Evolutionary conservation across 1,139 yeast genomes (phyloP).

Genomic region (Geotrichum aggregatum): DNA sequence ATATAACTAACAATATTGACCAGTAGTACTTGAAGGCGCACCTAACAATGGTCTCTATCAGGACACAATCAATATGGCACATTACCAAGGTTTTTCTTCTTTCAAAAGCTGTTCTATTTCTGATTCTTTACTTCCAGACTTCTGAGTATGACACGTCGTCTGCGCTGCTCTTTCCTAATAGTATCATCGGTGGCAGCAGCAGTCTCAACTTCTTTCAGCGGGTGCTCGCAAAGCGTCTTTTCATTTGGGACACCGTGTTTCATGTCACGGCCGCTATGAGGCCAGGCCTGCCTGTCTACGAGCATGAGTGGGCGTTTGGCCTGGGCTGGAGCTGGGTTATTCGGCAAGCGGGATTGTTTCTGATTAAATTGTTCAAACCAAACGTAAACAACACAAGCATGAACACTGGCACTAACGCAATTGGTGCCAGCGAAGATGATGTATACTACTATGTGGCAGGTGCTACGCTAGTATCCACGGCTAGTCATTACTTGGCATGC

Average conservation of each 20-base stretch:
- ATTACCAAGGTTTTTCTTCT: constrained; percentile 31
- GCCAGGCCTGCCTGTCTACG: constrained; percentile 45
- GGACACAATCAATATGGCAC: constrained; percentile 6
- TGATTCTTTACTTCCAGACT: constrained; percentile 43
- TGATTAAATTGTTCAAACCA: constrained; percentile 12
- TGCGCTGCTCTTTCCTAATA: constrained; percentile 32
- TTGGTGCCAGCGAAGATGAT: constrained; percentile 31
- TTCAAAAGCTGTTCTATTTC: constrained; percentile 41
- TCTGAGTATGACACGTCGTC: constrained; percentile 52
- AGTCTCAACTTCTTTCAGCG: constrained; percentile 18
- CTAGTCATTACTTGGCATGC: constrained; percentile 50
- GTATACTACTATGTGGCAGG: constrained; percentile 47
- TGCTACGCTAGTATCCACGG: constrained; percentile 50
- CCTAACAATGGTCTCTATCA: constrained; percentile 1
- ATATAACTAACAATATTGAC: not conserved
- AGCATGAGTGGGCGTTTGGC: constrained; percentile 89
- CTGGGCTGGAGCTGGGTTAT: constrained; percentile 67
- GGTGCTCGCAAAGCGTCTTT: constrained; percentile 46
- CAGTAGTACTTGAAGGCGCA: not conserved
- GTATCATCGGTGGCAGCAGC: constrained; percentile 2
- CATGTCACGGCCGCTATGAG: constrained; percentile 57
- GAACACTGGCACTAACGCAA: too few relatives aligned
- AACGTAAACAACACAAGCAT: too few relatives aligned
- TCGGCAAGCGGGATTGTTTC: constrained; percentile 25
- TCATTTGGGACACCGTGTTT: constrained; percentile 85